Conservation (phyloP, 441 rosid species). For the Kokia cookei region DNA sequence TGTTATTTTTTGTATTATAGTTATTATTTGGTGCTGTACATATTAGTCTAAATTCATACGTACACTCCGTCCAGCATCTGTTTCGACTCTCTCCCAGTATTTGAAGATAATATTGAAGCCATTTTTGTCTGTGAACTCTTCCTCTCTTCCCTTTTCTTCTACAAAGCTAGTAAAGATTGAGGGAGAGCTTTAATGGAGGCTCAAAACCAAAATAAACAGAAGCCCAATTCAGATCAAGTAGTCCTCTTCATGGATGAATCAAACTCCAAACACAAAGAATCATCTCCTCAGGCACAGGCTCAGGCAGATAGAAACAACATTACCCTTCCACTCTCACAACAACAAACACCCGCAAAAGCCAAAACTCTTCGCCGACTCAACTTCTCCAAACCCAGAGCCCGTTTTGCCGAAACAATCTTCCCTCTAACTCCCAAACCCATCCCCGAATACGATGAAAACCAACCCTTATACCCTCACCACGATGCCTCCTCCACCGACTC, state of each 20-base stretch:
- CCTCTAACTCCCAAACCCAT: constrained; percentile 4
- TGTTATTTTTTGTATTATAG: no score
- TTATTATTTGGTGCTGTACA: not conserved
- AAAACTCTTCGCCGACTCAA: constrained; percentile 14
- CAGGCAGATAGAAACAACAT: not conserved
- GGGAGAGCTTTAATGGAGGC: constrained; percentile 11
- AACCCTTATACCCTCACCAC: constrained; percentile 4
- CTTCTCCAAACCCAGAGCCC: constrained; percentile 31
- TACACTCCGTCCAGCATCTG: not conserved
- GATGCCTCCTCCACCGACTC: constrained; percentile 8
- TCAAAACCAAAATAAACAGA: constrained; percentile 6
- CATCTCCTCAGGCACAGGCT: not conserved
- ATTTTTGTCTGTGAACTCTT: not conserved
- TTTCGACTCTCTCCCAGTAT: not conserved
- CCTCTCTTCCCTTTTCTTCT: no score
- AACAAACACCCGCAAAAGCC: not conserved
- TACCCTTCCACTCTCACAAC: not conserved
- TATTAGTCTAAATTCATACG: not conserved
- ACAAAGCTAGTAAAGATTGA: not conserved
- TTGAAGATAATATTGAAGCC: not conserved
- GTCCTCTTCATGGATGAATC: constrained; percentile 12
- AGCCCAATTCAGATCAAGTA: constrained; percentile 12
- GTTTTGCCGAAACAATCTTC: constrained; percentile 15
- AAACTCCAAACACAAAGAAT: constrained; percentile 3
- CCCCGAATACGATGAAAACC: constrained; percentile 8